These are phyloP conservation scores for Cutaneotrichosporon curvatum DNA, from an alignment of 1,284 basidiomycete species.

Conservation along the genomic window DNA sequence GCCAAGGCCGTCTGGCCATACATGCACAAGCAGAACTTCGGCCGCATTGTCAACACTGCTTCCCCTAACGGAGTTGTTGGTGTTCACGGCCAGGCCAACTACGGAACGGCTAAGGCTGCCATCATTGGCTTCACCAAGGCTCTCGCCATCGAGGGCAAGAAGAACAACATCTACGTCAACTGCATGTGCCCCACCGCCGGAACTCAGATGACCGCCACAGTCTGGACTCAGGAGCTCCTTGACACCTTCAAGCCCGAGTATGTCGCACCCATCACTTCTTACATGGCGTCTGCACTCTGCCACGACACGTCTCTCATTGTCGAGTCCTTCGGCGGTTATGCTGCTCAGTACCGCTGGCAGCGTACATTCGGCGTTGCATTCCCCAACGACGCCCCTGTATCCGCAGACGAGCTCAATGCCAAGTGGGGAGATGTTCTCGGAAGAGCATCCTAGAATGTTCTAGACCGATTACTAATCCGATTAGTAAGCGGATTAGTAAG, in stretches of 20 bases:
- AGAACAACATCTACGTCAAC: slow-evolving; percentile 86
- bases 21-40: slow-evolving; percentile 95
- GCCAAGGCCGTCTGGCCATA: slow-evolving; percentile 94
- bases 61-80: slow-evolving; percentile 89
- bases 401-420: slow-evolving; percentile 66
- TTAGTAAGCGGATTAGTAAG: too few species aligned
- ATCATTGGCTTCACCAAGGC: slow-evolving; percentile 86
- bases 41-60: slow-evolving; percentile 88
- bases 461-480: too few species aligned
- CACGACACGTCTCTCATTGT: slow-evolving; percentile 71
- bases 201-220: slow-evolving; percentile 80
- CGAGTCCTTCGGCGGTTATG: slow-evolving; percentile 88
- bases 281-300: slow-evolving; percentile 72
- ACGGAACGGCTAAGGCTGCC: slow-evolving; percentile 90
- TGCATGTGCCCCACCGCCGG: slow-evolving; percentile 83
- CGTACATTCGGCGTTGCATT: slow-evolving; percentile 67
- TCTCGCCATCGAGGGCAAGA: slow-evolving; percentile 84
- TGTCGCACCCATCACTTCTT: slow-evolving; percentile 88
- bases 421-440: slow-evolving; percentile 79
- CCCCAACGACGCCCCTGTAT: slow-evolving; percentile 64
- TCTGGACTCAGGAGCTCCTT: slow-evolving; percentile 85
- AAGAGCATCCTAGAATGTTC: too few species aligned
- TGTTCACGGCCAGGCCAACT: slow-evolving; percentile 85
- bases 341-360: slow-evolving; percentile 89
- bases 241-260: slow-evolving; percentile 74